A percentile compares a stretch with the other conserved stretches of the same genome.
phyloP scores from a whole-genome alignment of 2,329 filamentous ascomycete genomes.

The Pyricularia grisea region DNA sequence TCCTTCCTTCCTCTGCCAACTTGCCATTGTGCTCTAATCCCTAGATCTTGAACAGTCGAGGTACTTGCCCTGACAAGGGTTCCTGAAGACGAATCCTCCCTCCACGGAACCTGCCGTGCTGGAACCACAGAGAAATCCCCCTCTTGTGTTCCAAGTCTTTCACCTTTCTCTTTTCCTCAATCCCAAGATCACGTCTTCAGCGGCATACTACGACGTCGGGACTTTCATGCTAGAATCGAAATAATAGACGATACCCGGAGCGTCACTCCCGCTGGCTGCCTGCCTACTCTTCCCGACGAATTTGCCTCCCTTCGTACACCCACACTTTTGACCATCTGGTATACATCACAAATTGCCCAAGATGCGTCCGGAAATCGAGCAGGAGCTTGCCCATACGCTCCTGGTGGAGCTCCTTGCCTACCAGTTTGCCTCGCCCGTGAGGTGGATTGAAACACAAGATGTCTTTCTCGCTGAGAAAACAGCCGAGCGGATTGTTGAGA shows the following conservation, averaged over 20 bases:
- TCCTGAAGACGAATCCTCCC: background rate
- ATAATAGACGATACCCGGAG: constrained; percentile 7
- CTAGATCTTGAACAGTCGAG: background rate
- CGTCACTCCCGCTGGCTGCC: constrained; percentile 5
- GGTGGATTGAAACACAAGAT: constrained; percentile 99
- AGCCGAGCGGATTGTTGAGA: constrained; percentile 94
- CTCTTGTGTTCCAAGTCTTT: background rate
- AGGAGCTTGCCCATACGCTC: constrained; percentile 96
- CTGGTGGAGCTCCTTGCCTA: constrained; percentile 98
- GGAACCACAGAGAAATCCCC: background rate
- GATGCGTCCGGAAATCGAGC: constrained; percentile 98
- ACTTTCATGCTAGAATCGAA: constrained; percentile 5
- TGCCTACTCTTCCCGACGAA: background rate
- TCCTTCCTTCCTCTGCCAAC: background rate
- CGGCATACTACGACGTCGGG: background rate
- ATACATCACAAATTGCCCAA: constrained; percentile 18
- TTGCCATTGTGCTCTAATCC: background rate
- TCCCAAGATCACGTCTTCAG: background rate
- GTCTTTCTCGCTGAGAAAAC: constrained; percentile 94
- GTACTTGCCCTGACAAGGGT: background rate
- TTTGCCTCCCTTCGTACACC: background rate
- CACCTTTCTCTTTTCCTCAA: background rate
- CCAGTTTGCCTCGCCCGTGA: constrained; percentile 95
- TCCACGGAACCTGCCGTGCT: background rate
- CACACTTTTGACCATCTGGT: background rate